Evolutionary conservation across 2,329 filamentous ascomycete genomes (phyloP).

Genomic region (Bertia moriformis): DNA sequence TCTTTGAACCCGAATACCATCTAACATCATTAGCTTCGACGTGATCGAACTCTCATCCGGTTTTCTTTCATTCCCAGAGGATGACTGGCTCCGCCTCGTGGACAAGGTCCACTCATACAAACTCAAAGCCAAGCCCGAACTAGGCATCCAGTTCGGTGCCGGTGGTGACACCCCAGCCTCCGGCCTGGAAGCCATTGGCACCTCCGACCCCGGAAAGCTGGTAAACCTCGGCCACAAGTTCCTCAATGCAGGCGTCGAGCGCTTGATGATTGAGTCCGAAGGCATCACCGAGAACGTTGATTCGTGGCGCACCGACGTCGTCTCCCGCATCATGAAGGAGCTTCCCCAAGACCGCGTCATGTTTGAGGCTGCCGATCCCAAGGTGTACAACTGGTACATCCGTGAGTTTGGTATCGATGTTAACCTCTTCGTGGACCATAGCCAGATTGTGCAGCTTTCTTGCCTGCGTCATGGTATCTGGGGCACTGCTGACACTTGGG

Average conservation of each 20-base stretch:
- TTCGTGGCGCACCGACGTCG: slow-evolving; percentile 37
- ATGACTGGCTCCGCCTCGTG: slow-evolving; percentile 35
- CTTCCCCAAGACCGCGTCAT: slow-evolving; percentile 35
- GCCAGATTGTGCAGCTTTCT: slow-evolving; percentile 38
- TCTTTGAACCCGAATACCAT: not conserved
- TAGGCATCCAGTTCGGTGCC: slow-evolving; percentile 41
- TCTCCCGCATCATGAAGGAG: slow-evolving; percentile 33
- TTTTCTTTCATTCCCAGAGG: slow-evolving; percentile 34
- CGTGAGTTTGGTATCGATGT: slow-evolving; percentile 40
- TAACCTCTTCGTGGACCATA: slow-evolving; percentile 41
- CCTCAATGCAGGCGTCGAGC: slow-evolving; percentile 33
- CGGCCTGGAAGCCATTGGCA: slow-evolving; percentile 29
- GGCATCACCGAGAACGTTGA: slow-evolving; percentile 41
- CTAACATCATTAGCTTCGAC: slow-evolving; percentile 24
- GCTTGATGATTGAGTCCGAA: slow-evolving; percentile 44
- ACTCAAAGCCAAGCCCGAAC: slow-evolving; percentile 35
- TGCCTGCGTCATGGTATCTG: slow-evolving; percentile 35
- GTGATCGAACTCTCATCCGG: slow-evolving; percentile 36
- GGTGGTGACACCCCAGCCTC: slow-evolving; percentile 33
- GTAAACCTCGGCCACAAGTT: slow-evolving; percentile 32
- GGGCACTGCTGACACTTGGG: slow-evolving; percentile 39
- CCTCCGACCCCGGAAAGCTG: slow-evolving; percentile 30
- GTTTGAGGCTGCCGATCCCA: slow-evolving; percentile 40
- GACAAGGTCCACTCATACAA: slow-evolving; percentile 27
- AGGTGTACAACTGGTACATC: slow-evolving; percentile 40